Percentiles rank a stretch among this genome's conserved stretches.
These are phyloP conservation scores for Styphnolobium japonicum DNA, from an alignment of 306 rosid genomes.

Conservation along the genomic window DNA sequence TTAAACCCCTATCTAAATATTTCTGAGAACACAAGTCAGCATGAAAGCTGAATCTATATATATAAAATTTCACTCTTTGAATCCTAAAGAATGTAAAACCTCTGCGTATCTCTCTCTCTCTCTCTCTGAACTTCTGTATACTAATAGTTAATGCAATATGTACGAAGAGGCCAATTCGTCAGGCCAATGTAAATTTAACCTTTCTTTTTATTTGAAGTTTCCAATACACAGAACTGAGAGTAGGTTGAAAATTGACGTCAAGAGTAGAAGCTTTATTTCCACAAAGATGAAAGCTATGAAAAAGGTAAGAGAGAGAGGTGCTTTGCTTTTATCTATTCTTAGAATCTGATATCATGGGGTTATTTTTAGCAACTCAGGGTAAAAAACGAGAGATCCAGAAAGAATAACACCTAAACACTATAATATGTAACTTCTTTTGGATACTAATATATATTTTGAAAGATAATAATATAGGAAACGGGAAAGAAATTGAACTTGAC, in stretches of 20 bases:
- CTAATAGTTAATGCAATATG: conserved; percentile 10
- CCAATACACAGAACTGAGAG: conserved; percentile 27
- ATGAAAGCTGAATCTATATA: background rate
- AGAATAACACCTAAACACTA: conserved; percentile 1
- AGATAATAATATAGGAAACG: background rate
- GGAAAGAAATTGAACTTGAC: background rate
- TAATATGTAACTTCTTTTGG: conserved; percentile 10
- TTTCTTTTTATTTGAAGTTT: conserved; percentile 33
- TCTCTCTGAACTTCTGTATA: background rate
- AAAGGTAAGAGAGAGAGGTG: conserved; percentile 20
- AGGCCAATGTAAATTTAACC: conserved; percentile 5
- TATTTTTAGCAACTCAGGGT: conserved; percentile 21
- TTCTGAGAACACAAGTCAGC: background rate
- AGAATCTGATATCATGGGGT: conserved; percentile 30
- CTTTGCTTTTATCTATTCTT: conserved; percentile 27
- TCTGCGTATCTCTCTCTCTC: background rate
- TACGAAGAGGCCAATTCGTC: background rate
- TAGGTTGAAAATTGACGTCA: conserved; percentile 34
- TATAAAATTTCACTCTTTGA: conserved; percentile 9
- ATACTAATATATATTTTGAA: background rate
- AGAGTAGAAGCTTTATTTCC: conserved; percentile 38
- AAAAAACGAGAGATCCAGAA: conserved; percentile 1
- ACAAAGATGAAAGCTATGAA: conserved; percentile 31
- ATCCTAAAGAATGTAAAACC: conserved; percentile 1
- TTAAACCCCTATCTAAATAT: background rate